Evolutionary conservation across 257 asterid species (phyloP), one percentile per base, ranked within the genome.

Genomic region (Fraxinus pennsylvanica): DNA sequence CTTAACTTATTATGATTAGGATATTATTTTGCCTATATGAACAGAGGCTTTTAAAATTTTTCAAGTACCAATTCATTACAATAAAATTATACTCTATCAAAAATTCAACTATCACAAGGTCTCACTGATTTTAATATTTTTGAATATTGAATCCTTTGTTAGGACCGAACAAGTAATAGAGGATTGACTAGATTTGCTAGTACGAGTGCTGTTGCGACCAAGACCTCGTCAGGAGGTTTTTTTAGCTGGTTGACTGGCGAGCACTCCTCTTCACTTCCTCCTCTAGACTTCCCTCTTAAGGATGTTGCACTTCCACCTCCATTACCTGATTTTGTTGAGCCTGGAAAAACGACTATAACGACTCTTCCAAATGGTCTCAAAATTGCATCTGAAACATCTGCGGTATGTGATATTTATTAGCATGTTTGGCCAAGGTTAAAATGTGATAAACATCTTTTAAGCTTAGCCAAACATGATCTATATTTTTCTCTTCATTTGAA

Each of bases 281-380:
- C 97, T 52, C 84, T 94, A 71, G 94, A 94, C 74, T 87, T 89
- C 74, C 96, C 97, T 2, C 95, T 94, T 3, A 65, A 88, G 81
- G 92, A 83, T 86, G 90, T 92, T 80, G 74, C 78, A 27, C 81
- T 87, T 68, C 94, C 97, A 1, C 87, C 94, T 15, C 84, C 95
- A 66, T 80, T 94, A 80, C 97, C 99, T 3, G 97, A 94, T 86
- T 74, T 78, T 76, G 89, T 92, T 61, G 94, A 91, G 81, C 94
- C 90, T 72, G 96, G 85, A 74, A 86, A 82, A 88, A 92, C 97
- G 43, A 84, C 68, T 81, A 86, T 91, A 70, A 88, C 96, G 61
- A 89, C 91, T 74, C 97, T 92, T 75, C 81, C 89, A 0, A 94
- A 92, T 82, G 97, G 97, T 67, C 74, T 92, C 43, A 89, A 82